Evolutionary conservation across 371 early-diverging fungal species (phyloP).

Genomic region (Rhizopus delemar): DNA sequence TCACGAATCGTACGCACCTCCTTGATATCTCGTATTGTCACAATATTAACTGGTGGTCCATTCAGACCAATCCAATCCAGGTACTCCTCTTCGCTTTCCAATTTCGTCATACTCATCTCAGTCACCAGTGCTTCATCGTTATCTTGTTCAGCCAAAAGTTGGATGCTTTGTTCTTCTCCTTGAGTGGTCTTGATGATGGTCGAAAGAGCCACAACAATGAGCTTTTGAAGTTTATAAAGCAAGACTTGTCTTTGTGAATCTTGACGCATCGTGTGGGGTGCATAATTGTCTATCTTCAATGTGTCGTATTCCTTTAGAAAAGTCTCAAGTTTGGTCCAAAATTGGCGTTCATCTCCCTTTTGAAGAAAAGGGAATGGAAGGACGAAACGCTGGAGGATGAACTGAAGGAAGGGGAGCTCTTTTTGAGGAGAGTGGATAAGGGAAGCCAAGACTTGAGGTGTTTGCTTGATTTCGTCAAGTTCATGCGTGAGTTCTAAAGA

Average conservation of each 20-base stretch:
- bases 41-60: constrained; percentile 24
- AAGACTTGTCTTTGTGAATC: constrained; percentile 41
- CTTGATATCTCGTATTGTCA: constrained; percentile 25
- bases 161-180: constrained; percentile 43
- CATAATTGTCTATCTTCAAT: constrained; percentile 32
- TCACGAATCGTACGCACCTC: constrained; percentile 31
- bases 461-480: constrained; percentile 9
- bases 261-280: constrained; percentile 23
- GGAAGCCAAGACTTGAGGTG: not conserved
- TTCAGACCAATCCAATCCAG: constrained; percentile 35
- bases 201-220: constrained; percentile 37
- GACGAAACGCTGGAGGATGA: constrained; percentile 34
- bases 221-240: constrained; percentile 39
- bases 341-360: constrained; percentile 28
- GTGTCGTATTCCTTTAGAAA: constrained; percentile 42
- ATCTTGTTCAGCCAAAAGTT: constrained; percentile 2
- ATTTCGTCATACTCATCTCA: constrained; percentile 12
- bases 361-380: constrained; percentile 45
- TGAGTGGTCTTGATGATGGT: constrained; percentile 39
- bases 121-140: constrained; percentile 16
- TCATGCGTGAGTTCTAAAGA: constrained; percentile 19
- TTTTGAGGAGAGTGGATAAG: constrained; percentile 1
- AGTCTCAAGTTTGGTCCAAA: constrained; percentile 38
- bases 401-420: constrained; percentile 39
- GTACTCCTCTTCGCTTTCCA: constrained; percentile 25